Evolutionary conservation across 2,329 filamentous ascomycete genomes (phyloP), one percentile per base, ranked within the genome.

Genomic region (Trichoderma aggressivum): DNA sequence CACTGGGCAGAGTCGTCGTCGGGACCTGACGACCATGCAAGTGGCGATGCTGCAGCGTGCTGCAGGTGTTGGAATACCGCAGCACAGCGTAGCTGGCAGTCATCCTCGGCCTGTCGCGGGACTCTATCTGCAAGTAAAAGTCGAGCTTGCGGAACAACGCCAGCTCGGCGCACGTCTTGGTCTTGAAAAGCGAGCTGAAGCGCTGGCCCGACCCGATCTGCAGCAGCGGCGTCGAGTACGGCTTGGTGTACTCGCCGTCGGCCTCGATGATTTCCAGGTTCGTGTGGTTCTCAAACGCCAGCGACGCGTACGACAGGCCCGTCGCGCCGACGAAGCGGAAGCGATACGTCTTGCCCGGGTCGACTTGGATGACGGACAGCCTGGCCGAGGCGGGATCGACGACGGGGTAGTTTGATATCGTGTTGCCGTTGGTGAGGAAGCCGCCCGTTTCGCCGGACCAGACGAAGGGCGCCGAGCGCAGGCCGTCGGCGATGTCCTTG

Each of bases 281-380:
- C 2, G 81, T 75, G 74, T 92, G 90, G 7, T 77, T 84, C 72
- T 90, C 87, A 53, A 92, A 85, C 0, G 81, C 88, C 3, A 90
- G 74, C 2, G 84, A 83, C 4, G 86, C 79, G 73, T 87, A 82
- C 0, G 87, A 88, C 21, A 91, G 79, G 0, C 86, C 86, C 0
- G 85, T 86, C 0, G 78, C 84, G 5, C 88, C 88, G 56, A 92
- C 85, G 75, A 89, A 87, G 11, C 90, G 84, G 66, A 92, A 79
- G 2, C 89, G 84, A 74, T 92, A 92, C 0, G 85, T 88, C 76
- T 85, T 88, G 12, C 82, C 86, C 0, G 89, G 87, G 47, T 89
- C 80, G 10, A 92, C 86, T 7, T 87, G 82, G 72, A 92, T 86
- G 4, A 88, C 80, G 5, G 84, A 82, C 3, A 86, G 81, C 68